Conservation (phyloP, 2,329 filamentous ascomycete species). For the Ilyonectria robusta region DNA sequence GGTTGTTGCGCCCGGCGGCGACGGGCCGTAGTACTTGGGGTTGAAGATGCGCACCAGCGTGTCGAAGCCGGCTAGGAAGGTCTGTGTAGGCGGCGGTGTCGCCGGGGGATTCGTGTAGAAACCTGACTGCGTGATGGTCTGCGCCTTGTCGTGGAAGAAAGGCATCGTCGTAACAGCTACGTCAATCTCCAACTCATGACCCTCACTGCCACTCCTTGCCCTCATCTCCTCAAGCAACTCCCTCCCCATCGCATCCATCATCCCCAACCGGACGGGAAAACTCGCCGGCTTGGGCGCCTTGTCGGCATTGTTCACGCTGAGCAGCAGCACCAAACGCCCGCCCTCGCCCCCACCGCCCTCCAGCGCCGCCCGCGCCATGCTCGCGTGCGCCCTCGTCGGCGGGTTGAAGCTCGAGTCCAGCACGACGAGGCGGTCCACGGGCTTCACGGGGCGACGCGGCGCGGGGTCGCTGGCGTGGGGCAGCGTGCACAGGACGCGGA, state of each 20-base stretch:
- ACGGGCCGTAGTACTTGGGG: constrained; percentile 75
- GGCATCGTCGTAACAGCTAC: constrained; percentile 79
- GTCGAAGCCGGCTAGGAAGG: constrained; percentile 83
- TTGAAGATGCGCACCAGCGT: constrained; percentile 81
- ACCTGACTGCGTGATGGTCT: constrained; percentile 65
- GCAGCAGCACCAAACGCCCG: constrained; percentile 65
- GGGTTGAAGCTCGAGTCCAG: constrained; percentile 80
- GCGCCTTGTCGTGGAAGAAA: constrained; percentile 81
- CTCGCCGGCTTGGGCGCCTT: constrained; percentile 76
- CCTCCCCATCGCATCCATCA: constrained; percentile 79
- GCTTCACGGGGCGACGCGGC: constrained; percentile 40
- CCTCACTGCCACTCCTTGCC: not conserved
- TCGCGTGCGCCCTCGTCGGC: constrained; percentile 72
- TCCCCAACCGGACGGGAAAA: constrained; percentile 76
- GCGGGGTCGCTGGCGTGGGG: constrained; percentile 39
- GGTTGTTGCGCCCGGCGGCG: constrained; percentile 11
- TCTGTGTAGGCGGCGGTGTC: constrained; percentile 61
- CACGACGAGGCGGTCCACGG: constrained; percentile 61
- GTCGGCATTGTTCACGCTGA: constrained; percentile 76
- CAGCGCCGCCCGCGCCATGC: constrained; percentile 68
- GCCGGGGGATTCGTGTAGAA: constrained; percentile 53
- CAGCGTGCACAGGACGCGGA: constrained; percentile 62
- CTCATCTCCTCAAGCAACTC: constrained; percentile 60
- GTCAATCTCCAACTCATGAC: constrained; percentile 62
- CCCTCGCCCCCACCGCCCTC: constrained; percentile 22